Percentiles rank a stretch among this genome's conserved stretches.
These are phyloP conservation scores for Thamnidium elegans DNA, from an alignment of 192 early-diverging fungal genomes.

Conservation along the genomic window DNA sequence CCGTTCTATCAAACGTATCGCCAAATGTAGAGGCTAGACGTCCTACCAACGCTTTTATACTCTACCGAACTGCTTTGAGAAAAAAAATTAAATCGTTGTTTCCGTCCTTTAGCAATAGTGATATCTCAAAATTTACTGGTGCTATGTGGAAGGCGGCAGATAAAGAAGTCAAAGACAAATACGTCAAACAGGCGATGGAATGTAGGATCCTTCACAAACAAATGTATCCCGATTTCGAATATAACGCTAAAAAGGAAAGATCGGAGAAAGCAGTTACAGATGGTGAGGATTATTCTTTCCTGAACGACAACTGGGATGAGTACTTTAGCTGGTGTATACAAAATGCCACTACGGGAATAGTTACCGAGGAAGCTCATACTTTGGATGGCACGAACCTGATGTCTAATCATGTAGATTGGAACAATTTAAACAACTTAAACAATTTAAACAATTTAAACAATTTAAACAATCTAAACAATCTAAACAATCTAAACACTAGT, in stretches of 20 bases:
- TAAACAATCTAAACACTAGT: not conserved
- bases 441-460: too few species aligned
- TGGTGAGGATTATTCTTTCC: too few species aligned
- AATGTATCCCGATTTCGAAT: constrained; percentile 4
- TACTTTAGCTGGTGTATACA: not conserved
- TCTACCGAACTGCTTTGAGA: constrained; percentile 5
- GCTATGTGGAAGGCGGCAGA: constrained; percentile 11
- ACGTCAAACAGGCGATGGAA: not conserved
- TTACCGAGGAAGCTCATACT: not conserved
- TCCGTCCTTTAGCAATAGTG: not conserved
- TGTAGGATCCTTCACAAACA: not conserved
- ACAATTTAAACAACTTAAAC: too few species aligned
- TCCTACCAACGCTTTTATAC: constrained; percentile 10
- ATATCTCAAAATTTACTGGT: constrained; percentile 6
- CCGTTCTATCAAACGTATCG: not conserved
- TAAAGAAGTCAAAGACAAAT: not conserved
- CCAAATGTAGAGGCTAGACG: not conserved
- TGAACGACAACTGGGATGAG: not conserved
- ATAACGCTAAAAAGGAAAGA: not conserved
- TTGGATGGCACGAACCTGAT: not conserved
- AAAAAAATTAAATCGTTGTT: not conserved
- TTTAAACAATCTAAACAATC: too few species aligned
- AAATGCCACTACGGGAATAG: too few species aligned
- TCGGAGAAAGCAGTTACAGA: not conserved
- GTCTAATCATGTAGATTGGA: too few species aligned